Evolutionary conservation across 2,329 filamentous ascomycete species (phyloP), one percentile per base, ranked within the genome.

Genomic region (Metarhizium rileyi): DNA sequence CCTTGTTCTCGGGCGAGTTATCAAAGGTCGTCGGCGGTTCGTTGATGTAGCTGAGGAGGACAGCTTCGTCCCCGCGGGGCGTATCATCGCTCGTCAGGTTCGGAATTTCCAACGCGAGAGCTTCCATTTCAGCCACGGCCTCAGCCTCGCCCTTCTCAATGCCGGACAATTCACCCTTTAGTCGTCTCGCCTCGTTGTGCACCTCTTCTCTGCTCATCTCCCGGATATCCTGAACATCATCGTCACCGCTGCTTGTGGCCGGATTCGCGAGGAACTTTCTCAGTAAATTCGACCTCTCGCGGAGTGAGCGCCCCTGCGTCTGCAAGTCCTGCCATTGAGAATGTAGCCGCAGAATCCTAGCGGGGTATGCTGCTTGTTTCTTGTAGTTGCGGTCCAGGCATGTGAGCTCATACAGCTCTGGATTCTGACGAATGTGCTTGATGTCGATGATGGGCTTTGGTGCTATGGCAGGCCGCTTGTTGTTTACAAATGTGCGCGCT

Each of bases 341-440:
- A 57, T 79, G 77, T 8, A 85, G 68, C 8, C 64, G 64, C 48
- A 71, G 68, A 57, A 86, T 86, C 48, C 70, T 75, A 8, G 68
- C 64, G 0, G 83, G 80, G 57, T 81, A 74, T 14, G 66, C 59
- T 35, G 76, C 70, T 55, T 80, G 77, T 25, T 66, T 57, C 51
- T 64, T 74, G 70, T 96, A 96, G 66, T 96, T 96, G 57, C 93
- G 83, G 57, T 90, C 84, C 52, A 85, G 65, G 68, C 88, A 95
- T 62, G 94, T 97, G 56, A 84, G 75, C 58, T 86, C 78, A 72
- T 96, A 87, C 16, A 94, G 76, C 14, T 84, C 80, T 16, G 86
- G 81, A 67, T 94, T 87, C 61, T 89, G 79, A 51, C 90, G 90
- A 65, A 98, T 95, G 70, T 93, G 85, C 66, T 88, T 91, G 63